Evolutionary conservation across 352 stramenopile species (phyloP), one percentile per base, ranked within the genome.

Genomic region (Pythium brassicae): DNA sequence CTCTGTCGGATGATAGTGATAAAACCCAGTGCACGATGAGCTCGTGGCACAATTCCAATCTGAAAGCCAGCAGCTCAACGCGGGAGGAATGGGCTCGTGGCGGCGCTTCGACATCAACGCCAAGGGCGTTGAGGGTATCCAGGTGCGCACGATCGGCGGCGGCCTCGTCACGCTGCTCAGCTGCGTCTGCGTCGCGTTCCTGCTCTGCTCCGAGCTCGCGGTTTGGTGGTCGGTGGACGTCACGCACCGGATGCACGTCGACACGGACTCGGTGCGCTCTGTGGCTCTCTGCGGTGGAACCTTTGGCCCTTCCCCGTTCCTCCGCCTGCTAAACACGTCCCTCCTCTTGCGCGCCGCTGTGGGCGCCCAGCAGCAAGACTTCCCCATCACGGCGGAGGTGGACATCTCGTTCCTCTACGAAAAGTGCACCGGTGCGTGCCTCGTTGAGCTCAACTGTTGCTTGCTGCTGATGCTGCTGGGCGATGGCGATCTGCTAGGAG

Each of bases 91-190:
- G 68, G 59, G 80, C 59, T 73, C 76, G 66, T 89, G 78, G 82
- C 76, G 83, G 65, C 78, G 78, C 61, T 95, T 93, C 65, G 86
- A 95, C 74, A 72, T 93, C 57, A 92, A 95, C 55, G 78, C 79
- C 55, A 95, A 95, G 78, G 86, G 83, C 72, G 78, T 95, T 44
- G 86, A 95, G 64, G 86, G 86, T 66, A 94, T 95, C 65, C 86
- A 95, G 71, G 83, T 92, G 74, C 82, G 82, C 66, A 95, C 85
- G 44, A 87, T 90, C 58, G 77, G 83, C 55, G 85, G 85, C 22
- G 85, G 83, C 29, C 54, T 95, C 44, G 80, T 95, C 54, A 95
- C 85, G 63, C 72, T 95, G 26, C 22, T 93, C 51, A 93, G 83
- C 71, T 89, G 77, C 47, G 53, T 83, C 47, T 70, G 84, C 46